Evolutionary conservation across 768 basidiomycete species (phyloP).

Genomic region (Tricholoma sp.): DNA sequence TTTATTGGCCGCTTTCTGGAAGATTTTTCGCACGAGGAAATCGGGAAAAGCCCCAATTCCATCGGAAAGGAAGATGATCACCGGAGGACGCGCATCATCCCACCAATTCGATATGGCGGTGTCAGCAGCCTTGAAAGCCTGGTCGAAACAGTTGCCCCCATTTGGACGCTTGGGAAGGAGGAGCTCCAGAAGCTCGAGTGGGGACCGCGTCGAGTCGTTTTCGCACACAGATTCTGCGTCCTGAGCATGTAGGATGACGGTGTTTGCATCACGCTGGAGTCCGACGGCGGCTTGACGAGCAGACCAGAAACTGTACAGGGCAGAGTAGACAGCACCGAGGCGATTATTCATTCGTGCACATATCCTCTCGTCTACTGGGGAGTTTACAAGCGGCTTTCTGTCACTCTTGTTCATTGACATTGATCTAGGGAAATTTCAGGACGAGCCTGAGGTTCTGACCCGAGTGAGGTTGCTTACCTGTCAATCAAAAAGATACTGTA

Average conservation of each 20-base stretch:
- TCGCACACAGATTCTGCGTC: conserved; percentile 17
- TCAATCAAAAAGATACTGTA: conserved; percentile 1
- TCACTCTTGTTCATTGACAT: conserved; percentile 43
- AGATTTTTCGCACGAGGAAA: conserved; percentile 31
- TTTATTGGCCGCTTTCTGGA: conserved; percentile 33
- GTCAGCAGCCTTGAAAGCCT: conserved; percentile 33
- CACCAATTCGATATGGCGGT: conserved; percentile 39
- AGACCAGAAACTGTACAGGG: conserved; percentile 51
- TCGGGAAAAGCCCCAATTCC: conserved; percentile 41
- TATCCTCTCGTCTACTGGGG: conserved; percentile 36
- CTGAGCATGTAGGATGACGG: conserved; percentile 42
- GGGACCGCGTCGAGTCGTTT: conserved; percentile 43
- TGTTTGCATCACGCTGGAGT: conserved; percentile 48
- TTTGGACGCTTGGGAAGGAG: conserved; percentile 26
- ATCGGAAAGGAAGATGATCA: conserved; percentile 54
- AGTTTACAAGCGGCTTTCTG: conserved; percentile 36
- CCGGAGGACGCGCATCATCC: conserved; percentile 50
- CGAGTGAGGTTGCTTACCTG: too few species aligned
- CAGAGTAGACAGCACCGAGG: conserved; percentile 54
- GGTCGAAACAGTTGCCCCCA: conserved; percentile 39
- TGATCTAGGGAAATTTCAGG: too few species aligned
- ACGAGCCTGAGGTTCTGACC: too few species aligned
- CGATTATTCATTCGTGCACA: conserved; percentile 35
- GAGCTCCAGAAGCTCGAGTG: conserved; percentile 35
- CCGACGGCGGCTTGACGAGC: conserved; percentile 38